These are phyloP conservation scores for Russula earlei DNA, from an alignment of 768 basidiomycete genomes.

Conservation along the genomic window DNA sequence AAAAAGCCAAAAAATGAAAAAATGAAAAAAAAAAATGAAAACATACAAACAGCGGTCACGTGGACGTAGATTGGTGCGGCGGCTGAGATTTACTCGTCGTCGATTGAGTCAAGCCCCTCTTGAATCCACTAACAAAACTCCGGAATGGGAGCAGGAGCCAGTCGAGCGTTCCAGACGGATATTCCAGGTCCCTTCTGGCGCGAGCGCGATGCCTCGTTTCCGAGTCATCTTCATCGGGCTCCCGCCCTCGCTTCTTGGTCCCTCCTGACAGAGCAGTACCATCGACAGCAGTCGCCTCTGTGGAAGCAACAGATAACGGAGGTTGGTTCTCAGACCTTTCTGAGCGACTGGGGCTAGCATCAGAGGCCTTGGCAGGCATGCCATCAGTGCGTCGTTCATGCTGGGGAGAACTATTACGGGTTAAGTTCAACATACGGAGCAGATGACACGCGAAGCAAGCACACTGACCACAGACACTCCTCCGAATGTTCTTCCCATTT, in stretches of 20 bases:
- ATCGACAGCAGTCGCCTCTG: constrained; percentile 33
- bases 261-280: constrained; percentile 21
- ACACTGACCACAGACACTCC: constrained; percentile 35
- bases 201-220: constrained; percentile 42
- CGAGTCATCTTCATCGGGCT: constrained; percentile 28
- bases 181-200: constrained; percentile 40
- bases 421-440: background rate
- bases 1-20: too few relatives aligned
- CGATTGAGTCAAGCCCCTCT: constrained; percentile 5
- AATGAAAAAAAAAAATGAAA: background rate
- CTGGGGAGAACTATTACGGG: background rate
- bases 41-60: constrained; percentile 1
- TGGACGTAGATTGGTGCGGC: background rate
- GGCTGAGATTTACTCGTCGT: background rate
- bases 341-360: background rate
- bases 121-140: constrained; percentile 19
- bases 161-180: constrained; percentile 26
- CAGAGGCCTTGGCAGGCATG: background rate
- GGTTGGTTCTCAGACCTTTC: constrained; percentile 17
- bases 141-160: constrained; percentile 15
- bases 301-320: constrained; percentile 25
- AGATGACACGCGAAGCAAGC: background rate
- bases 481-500: constrained; percentile 58
- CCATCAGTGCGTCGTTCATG: background rate
- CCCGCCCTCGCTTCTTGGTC: constrained; percentile 42